These are phyloP conservation scores for Backusella morwellensis DNA, from an alignment of 192 early-diverging fungal genomes.

Conservation along the genomic window DNA sequence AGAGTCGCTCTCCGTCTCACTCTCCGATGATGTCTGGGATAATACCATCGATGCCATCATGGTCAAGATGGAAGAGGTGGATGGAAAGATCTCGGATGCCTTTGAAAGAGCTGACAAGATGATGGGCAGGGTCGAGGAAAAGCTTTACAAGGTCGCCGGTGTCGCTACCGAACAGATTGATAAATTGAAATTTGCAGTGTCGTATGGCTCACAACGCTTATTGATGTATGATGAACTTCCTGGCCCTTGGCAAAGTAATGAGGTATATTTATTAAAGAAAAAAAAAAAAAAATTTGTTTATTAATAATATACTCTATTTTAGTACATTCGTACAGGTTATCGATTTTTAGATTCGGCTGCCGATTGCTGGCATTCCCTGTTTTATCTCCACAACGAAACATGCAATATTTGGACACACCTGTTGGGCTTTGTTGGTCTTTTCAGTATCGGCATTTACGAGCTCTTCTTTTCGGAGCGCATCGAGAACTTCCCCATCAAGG, in stretches of 20 bases:
- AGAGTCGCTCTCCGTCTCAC: slow-evolving; percentile 28
- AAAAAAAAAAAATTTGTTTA: background rate
- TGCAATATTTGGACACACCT: slow-evolving; percentile 71
- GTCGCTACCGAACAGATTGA: slow-evolving; percentile 38
- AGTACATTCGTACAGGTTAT: slow-evolving; percentile 46
- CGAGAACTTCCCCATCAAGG: slow-evolving; percentile 22
- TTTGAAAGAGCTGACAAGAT: slow-evolving; percentile 23
- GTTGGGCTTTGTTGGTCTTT: slow-evolving; percentile 56
- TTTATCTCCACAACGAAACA: slow-evolving; percentile 68
- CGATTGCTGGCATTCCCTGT: slow-evolving; percentile 56
- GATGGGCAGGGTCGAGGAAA: slow-evolving; percentile 27
- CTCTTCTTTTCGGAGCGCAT: slow-evolving; percentile 33
- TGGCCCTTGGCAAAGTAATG: slow-evolving; percentile 57
- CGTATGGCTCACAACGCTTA: slow-evolving; percentile 51
- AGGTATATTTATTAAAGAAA: slow-evolving; percentile 14
- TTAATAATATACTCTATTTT: background rate
- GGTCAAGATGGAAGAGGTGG: slow-evolving; percentile 33
- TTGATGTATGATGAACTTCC: slow-evolving; percentile 59
- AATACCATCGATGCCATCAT: slow-evolving; percentile 30
- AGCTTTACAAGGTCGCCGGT: slow-evolving; percentile 20
- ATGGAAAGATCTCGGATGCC: slow-evolving; percentile 25
- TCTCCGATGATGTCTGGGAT: slow-evolving; percentile 22
- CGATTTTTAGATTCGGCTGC: slow-evolving; percentile 55
- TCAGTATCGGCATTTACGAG: slow-evolving; percentile 53
- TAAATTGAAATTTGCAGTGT: slow-evolving; percentile 41